Evolutionary conservation across 345 rosid species (phyloP), one percentile per base, ranked within the genome.

Genomic region (Populus ilicifolia): DNA sequence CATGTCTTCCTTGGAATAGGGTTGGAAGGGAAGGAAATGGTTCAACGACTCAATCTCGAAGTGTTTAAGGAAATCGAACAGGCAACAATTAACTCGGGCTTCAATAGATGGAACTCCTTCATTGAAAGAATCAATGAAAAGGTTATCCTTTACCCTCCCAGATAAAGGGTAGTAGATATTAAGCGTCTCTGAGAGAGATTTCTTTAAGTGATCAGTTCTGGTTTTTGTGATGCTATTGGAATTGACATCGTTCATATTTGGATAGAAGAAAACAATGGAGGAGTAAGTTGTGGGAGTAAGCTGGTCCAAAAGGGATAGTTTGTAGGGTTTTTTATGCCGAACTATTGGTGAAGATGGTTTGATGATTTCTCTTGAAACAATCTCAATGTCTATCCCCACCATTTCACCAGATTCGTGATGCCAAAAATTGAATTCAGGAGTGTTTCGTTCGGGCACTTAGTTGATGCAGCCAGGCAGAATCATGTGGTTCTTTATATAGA

Each of bases 211-310:
- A 20, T 5, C 23, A 46, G n/a, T 67, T 14, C 52, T 29, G 7
- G 67, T 73, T 18, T 44, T 44, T 13, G 50, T 44, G 50, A 44
- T 44, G 0, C 21, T 39, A 20, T 5, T 5, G 59, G 36, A 29
- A 18, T 68, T 77, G 66, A 50, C 46, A 38, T 25, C 33, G 13
- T 12, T 30, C 10, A 2, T 73, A 0, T 33, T 33, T 7, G 76
- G 36, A 73, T 77, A 77, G 56, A 68, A 77, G 36, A 69, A 25
- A 64, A 77, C 18, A 12, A 54, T 18, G 5, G 67, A 54, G 8
- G 74, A 14, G 39, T 77, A 69, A 33, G 50, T 68, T 27, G 41
- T 13, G 67, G 79, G 79, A 36, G 56, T 77, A 5, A 77, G 67
- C 36, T 77, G 68, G 21, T 77, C 23, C 7, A 77, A 5, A 20